Conservation (phyloP, 306 rosid species). For the Lathyrus tuberosus region DNA sequence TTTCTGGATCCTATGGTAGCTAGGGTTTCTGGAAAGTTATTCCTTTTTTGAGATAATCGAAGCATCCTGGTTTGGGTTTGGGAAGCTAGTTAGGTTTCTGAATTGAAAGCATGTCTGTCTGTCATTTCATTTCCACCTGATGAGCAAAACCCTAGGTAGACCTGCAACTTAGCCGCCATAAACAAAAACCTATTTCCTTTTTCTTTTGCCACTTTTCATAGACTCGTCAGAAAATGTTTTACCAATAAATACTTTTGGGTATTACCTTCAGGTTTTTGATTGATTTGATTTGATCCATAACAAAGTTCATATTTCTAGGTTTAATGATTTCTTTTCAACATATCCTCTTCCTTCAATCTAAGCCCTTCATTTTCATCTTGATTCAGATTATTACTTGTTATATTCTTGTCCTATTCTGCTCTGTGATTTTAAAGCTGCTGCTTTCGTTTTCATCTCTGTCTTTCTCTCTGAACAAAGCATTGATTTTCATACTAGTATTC, state of each 20-base stretch:
- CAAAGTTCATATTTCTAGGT: constrained; percentile 25
- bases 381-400: constrained; percentile 14
- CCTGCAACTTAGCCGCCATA: constrained; percentile 72
- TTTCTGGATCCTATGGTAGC: constrained; percentile 38
- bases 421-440: constrained; percentile 51
- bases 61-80: constrained; percentile 28
- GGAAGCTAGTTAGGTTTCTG: constrained; percentile 38
- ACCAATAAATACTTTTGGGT: constrained; percentile 20
- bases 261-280: constrained; percentile 12
- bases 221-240: constrained; percentile 40
- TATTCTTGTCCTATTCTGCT: constrained; percentile 42
- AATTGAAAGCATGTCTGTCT: constrained; percentile 44
- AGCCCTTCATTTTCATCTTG: constrained; percentile 35
- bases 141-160: constrained; percentile 58
- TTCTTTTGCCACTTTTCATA: constrained; percentile 38
- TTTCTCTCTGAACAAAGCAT: constrained; percentile 4
- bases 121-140: constrained; percentile 31
- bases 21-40: constrained; percentile 41
- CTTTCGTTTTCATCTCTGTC: constrained; percentile 11
- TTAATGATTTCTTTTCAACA: constrained; percentile 54
- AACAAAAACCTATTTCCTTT: constrained; percentile 37
- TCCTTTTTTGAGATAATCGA: constrained; percentile 51
- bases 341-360: constrained; percentile 44
- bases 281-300: constrained; percentile 49
- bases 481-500: neutral